These are phyloP conservation scores for Diaporthe ampelina DNA, from an alignment of 2,329 filamentous ascomycete species.

Conservation along the genomic window DNA sequence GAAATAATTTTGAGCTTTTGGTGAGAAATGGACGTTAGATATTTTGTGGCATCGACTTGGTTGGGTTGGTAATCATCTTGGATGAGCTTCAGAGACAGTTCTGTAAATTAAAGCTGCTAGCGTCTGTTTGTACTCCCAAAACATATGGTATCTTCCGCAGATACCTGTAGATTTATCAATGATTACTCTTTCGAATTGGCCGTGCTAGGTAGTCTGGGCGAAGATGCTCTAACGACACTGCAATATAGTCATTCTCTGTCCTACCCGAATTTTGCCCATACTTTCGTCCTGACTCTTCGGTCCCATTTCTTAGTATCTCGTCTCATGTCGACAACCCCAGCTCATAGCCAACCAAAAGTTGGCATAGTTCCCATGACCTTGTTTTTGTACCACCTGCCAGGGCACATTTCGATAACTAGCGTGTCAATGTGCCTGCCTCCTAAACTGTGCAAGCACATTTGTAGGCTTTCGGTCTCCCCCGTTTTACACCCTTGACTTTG, in stretches of 20 bases:
- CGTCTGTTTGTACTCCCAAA: background rate
- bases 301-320: background rate
- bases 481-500: background rate
- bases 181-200: background rate
- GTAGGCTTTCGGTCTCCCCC: too few species aligned
- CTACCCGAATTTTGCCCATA: background rate
- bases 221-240: background rate
- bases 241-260: background rate
- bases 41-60: rapidly evolving
- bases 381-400: background rate
- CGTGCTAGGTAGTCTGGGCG: background rate
- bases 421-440: background rate
- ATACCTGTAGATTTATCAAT: background rate
- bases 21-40: background rate
- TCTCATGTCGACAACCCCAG: background rate
- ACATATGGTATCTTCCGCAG: rapidly evolving
- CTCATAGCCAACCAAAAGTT: background rate
- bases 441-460: background rate
- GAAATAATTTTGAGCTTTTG: too few species aligned
- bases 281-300: background rate
- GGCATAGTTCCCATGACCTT: too few species aligned
- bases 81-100: background rate
- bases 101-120: too few species aligned
- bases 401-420: background rate
- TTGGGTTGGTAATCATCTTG: background rate